Percentiles rank a stretch among this genome's conserved stretches.
phyloP scores from a whole-genome alignment of 2,329 filamentous ascomycete species.

The Neocucurbitaria cava region DNA sequence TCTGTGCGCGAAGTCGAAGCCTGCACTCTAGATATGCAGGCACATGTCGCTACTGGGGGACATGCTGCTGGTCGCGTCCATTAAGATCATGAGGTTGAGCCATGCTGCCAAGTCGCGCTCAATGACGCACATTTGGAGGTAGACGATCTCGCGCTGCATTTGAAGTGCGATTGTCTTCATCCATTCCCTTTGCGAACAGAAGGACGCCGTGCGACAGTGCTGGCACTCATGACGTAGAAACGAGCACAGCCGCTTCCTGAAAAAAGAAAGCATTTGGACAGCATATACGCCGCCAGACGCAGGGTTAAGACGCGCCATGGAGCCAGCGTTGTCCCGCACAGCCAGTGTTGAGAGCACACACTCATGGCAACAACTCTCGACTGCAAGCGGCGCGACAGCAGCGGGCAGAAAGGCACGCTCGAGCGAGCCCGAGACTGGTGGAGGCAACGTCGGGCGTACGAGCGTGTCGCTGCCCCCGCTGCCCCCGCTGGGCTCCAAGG shows the following conservation, averaged over 20 bases:
- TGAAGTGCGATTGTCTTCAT: not conserved
- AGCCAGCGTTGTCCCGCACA: conserved; percentile 42
- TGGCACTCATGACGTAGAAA: conserved; percentile 21
- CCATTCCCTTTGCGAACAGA: not conserved
- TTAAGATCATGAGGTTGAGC: conserved; percentile 11
- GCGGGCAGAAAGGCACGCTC: conserved; percentile 63
- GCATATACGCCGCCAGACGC: conserved; percentile 10
- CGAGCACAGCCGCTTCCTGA: conserved; percentile 9
- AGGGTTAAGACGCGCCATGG: conserved; percentile 28
- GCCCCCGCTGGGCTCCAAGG: conserved; percentile 60
- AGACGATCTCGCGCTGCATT: not conserved
- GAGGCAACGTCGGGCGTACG: conserved; percentile 64
- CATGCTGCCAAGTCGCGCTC: conserved; percentile 22
- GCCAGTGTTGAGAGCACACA: conserved; percentile 49
- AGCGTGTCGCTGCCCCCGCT: conserved; percentile 73
- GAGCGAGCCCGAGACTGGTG: conserved; percentile 66
- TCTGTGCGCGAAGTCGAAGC: not conserved
- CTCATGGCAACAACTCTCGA: conserved; percentile 55
- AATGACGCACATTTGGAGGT: conserved; percentile 14
- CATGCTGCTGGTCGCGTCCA: conserved; percentile 19
- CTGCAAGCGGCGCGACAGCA: conserved; percentile 50
- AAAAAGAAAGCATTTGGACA: conserved; percentile 18
- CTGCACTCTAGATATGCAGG: not conserved
- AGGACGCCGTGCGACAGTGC: not conserved
- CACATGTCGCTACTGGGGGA: not conserved